These are phyloP conservation scores for Aspergillus avenaceus DNA, from an alignment of 495 filamentous ascomycete genomes.

Conservation along the genomic window DNA sequence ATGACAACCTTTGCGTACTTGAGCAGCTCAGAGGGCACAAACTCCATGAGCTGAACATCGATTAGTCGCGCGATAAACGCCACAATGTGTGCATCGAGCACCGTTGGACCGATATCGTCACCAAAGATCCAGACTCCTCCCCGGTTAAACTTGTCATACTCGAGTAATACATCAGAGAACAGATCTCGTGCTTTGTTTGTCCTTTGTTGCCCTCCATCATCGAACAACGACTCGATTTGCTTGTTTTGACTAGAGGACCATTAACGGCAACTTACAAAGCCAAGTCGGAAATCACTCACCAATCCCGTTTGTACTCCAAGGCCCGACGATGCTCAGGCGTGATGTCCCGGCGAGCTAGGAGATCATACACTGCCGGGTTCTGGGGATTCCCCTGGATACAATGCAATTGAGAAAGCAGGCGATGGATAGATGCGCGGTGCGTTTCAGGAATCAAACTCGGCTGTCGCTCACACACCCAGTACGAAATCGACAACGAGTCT, in stretches of 20 bases:
- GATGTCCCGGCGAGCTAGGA: conserved; percentile 10
- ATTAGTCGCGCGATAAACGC: conserved; percentile 6
- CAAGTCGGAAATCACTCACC: neutral
- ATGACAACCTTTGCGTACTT: conserved; percentile 6
- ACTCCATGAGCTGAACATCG: conserved; percentile 5
- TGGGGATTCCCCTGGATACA: conserved; percentile 3
- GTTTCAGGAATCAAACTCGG: conserved; percentile 6
- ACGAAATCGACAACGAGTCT: conserved; percentile 7
- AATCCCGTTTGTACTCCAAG: conserved; percentile 10
- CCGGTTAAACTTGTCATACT: neutral
- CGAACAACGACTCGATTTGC: neutral
- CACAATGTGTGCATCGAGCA: conserved; percentile 10
- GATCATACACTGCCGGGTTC: conserved; percentile 10
- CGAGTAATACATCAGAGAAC: neutral
- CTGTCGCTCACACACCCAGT: conserved; percentile 12
- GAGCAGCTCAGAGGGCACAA: conserved; percentile 5
- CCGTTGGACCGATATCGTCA: conserved; percentile 7
- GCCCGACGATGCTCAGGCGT: conserved; percentile 7
- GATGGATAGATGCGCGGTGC: conserved; percentile 3
- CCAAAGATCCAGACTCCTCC: conserved; percentile 12
- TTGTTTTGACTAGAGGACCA: conserved; percentile 5
- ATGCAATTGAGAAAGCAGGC: conserved; percentile 10
- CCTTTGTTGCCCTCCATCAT: conserved; percentile 1
- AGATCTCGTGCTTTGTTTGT: conserved; percentile 3
- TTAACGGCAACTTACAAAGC: neutral